Conservation (phyloP, 2,329 filamentous ascomycete genomes). For the Stromatinia cepivora region DNA sequence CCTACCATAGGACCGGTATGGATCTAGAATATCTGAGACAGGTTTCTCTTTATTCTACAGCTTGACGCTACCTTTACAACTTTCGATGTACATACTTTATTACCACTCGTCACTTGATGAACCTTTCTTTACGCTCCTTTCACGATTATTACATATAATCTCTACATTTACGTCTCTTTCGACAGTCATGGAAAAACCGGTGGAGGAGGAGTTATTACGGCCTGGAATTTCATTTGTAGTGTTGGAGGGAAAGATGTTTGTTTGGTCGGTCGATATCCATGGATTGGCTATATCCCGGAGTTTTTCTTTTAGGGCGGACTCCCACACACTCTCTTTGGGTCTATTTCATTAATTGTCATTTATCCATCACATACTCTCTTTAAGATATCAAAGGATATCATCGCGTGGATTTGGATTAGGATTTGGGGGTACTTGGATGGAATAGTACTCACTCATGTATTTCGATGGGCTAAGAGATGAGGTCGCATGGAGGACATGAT, state of each 20-base stretch:
- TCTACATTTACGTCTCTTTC: conserved; percentile 9
- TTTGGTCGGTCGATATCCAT: conserved; percentile 15
- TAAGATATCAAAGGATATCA: conserved; percentile 9
- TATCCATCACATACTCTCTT: neutral
- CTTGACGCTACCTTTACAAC: neutral
- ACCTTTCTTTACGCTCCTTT: conserved; percentile 20
- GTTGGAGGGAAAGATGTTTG: conserved; percentile 10
- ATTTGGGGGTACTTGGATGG: neutral
- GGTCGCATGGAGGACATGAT: neutral
- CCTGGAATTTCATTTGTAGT: neutral
- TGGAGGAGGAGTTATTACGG: conserved; percentile 21
- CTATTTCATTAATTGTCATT: conserved; percentile 14
- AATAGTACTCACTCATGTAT: conserved; percentile 9
- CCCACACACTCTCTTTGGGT: conserved; percentile 11
- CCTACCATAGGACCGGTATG: conserved; percentile 36
- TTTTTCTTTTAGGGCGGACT: conserved; percentile 12
- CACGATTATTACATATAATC: conserved; percentile 22
- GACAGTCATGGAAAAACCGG: neutral
- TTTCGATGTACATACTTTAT: conserved; percentile 21
- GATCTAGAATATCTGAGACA: conserved; percentile 37
- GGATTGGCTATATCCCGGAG: conserved; percentile 21
- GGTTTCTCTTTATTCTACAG: conserved; percentile 25
- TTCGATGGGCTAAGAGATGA: neutral
- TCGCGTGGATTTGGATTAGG: conserved; percentile 4
- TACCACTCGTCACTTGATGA: conserved; percentile 19